Evolutionary conservation across 2,329 filamentous ascomycete genomes (phyloP), one percentile per base, ranked within the genome.

Genomic region (Monosporascus sp.): DNA sequence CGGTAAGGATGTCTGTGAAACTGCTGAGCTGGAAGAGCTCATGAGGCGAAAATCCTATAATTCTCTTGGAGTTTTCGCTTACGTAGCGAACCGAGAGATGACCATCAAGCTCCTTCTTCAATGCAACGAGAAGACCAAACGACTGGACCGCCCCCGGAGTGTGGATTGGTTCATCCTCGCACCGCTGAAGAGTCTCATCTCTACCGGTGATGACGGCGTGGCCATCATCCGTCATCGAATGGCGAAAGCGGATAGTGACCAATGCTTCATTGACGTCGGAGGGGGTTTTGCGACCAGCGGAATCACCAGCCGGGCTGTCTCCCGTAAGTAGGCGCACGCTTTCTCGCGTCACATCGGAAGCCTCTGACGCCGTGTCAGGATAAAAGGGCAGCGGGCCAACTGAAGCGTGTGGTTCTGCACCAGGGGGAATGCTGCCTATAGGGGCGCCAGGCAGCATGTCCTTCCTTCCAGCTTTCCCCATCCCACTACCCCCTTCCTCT

Each of bases 131-230:
- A 4, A 89, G 76, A 1, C 91, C 91, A 61, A 96, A 96, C 1
- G 82, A 78, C 67, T 96, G 91, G 1, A 92, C 73, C 1, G 89
- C 88, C 37, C 91, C 91, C 1, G 91, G 91, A 1, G 91, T 87
- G 59, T 93, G 90, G 26, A 96, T 96, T 0, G 91, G 91, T 63
- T 96, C 91, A 63, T 96, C 91, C 68, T 96, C 91, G 65, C 91
- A 96, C 50, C 84, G 81, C 65, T 95, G 88, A 45, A 94, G 72
- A 1, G 79, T 82, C 2, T 84, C 86, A 51, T 90, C 85, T 52
- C 87, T 80, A 6, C 91, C 91, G 1, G 89, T 94, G 51, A 96
- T 89, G 31, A 96, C 81, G 26, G 87, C 84, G 71, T 96, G 90
- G 0, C 91, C 91, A 17, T 85, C 87, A 2, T 88, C 84, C 0